These are phyloP conservation scores for Raphanus raphanistrum DNA, from an alignment of 345 rosid genomes.

Conservation along the genomic window DNA sequence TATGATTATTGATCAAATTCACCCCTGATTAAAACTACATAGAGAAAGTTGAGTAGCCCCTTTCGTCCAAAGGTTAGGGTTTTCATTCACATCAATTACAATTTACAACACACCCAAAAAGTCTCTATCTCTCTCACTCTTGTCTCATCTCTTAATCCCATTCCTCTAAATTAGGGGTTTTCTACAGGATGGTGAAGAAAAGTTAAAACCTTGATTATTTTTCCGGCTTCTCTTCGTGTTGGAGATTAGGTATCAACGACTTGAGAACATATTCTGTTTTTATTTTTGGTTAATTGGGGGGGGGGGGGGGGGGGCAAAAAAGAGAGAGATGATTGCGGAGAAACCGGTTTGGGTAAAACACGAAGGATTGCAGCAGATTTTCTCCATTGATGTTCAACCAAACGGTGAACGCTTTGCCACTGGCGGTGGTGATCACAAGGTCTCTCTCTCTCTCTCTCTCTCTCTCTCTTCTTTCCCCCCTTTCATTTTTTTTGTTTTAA, in stretches of 20 bases:
- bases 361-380: slow-evolving; percentile 97
- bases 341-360: slow-evolving; percentile 95
- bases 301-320: too few relatives aligned
- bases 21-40: not conserved
- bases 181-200: slow-evolving; percentile 1
- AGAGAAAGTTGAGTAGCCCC: not conserved
- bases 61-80: not conserved
- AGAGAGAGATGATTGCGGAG: slow-evolving; percentile 79
- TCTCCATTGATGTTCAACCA: slow-evolving; percentile 97
- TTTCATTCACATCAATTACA: not conserved
- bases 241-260: slow-evolving; percentile 5
- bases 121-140: not conserved
- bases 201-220: not conserved
- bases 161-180: slow-evolving; percentile 5
- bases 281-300: slow-evolving; percentile 6
- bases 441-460: slow-evolving; percentile 9
- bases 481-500: too few relatives aligned
- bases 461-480: not conserved
- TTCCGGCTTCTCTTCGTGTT: not conserved
- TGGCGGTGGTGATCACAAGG: slow-evolving; percentile 99
- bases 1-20: too few relatives aligned
- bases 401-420: slow-evolving; percentile 95
- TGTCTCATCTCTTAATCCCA: not conserved
- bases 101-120: not conserved
- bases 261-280: not conserved